Percentiles rank a stretch among this genome's conserved stretches.
Evolutionary conservation across 768 basidiomycete species (phyloP).

Genomic region (Phanerodontia chrysosporium): DNA sequence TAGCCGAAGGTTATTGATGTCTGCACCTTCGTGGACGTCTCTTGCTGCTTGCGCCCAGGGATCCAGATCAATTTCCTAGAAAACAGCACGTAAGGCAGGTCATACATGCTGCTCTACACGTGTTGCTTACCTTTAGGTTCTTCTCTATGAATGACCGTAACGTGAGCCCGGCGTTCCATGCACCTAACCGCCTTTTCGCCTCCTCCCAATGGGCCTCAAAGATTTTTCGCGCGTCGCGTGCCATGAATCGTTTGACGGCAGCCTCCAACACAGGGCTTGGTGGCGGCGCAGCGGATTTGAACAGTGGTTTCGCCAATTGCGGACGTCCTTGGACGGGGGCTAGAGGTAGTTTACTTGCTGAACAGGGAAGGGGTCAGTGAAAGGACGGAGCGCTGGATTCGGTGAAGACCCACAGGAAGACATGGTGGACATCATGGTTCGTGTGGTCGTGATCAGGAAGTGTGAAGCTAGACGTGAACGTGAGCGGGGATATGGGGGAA

Average conservation of each 20-base stretch:
- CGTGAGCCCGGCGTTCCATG: slow-evolving; percentile 7
- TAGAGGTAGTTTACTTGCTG: neutral
- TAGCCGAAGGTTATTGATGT: neutral
- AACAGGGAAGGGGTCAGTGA: neutral
- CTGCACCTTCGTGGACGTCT: neutral
- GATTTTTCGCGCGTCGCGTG: slow-evolving; percentile 4
- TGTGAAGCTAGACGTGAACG: neutral
- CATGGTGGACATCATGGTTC: neutral
- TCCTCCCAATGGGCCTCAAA: slow-evolving; percentile 9
- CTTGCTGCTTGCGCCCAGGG: slow-evolving; percentile 2
- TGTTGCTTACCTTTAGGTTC: slow-evolving; percentile 3
- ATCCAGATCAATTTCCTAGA: slow-evolving; percentile 8
- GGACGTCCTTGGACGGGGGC: neutral
- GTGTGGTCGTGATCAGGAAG: neutral
- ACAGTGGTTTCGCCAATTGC: neutral
- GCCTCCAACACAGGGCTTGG: slow-evolving; percentile 7
- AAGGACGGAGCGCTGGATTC: neutral
- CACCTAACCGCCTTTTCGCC: slow-evolving; percentile 7
- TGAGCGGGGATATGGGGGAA: neutral
- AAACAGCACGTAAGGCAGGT: neutral
- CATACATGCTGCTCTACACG: neutral
- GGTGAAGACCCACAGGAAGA: neutral
- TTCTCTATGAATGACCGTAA: slow-evolving; percentile 8
- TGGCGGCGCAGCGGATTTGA: neutral
- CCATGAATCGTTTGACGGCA: slow-evolving; percentile 6